Evolutionary conservation across 2,329 filamentous ascomycete species (phyloP).

Genomic region (Alternaria incomplexa): DNA sequence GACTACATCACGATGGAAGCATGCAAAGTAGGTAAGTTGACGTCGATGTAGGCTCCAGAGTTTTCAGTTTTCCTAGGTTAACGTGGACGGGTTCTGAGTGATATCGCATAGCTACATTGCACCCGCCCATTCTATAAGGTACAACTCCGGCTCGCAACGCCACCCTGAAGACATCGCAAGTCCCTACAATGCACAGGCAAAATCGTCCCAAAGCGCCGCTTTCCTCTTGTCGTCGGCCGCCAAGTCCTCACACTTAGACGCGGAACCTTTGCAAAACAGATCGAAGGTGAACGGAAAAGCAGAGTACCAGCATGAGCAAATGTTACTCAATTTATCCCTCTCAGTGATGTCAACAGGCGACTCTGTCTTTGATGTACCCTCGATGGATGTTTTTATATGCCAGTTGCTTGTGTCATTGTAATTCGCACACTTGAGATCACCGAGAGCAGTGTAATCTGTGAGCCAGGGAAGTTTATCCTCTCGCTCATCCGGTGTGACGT

Average conservation of each 20-base stretch:
- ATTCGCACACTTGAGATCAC: not conserved
- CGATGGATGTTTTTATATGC: not conserved
- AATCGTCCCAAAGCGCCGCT: not conserved
- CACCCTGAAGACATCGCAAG: not conserved
- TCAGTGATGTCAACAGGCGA: not conserved
- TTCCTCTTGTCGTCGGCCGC: not conserved
- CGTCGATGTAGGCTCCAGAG: not conserved
- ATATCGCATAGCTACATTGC: not conserved
- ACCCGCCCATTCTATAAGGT: not conserved
- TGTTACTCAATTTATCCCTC: accelerated
- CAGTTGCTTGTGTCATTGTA: not conserved
- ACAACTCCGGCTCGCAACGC: not conserved
- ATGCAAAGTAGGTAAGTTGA: not conserved
- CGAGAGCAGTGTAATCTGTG: not conserved
- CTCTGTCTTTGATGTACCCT: not conserved
- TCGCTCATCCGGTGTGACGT: not conserved
- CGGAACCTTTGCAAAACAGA: not conserved
- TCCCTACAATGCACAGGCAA: not conserved
- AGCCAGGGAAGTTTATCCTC: not conserved
- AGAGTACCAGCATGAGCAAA: not conserved
- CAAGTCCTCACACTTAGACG: not conserved
- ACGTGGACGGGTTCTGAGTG: not conserved
- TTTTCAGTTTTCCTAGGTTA: not conserved
- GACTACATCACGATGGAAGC: not conserved
- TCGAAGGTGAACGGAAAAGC: not conserved